These are phyloP conservation scores for Pseudovirgaria hyperparasitica DNA, from an alignment of 2,329 filamentous ascomycete species.

Conservation along the genomic window DNA sequence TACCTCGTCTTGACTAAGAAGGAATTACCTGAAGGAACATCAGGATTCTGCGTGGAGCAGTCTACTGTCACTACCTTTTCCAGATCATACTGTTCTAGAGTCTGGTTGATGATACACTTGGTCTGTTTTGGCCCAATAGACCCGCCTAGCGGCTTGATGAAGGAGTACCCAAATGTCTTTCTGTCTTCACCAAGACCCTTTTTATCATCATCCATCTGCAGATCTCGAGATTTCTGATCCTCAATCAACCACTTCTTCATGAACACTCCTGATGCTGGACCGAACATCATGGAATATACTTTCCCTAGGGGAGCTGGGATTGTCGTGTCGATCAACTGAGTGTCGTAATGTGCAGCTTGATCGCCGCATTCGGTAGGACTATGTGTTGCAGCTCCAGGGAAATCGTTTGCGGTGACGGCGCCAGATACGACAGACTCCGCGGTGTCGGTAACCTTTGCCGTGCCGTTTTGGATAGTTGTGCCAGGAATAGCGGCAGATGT, in stretches of 20 bases:
- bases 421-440: constrained; percentile 27
- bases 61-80: constrained; percentile 79
- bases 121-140: constrained; percentile 87
- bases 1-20: constrained; percentile 91
- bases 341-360: constrained; percentile 66
- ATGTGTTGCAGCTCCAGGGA: constrained; percentile 74
- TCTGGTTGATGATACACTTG: constrained; percentile 82
- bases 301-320: constrained; percentile 83
- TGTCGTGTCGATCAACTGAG: constrained; percentile 69
- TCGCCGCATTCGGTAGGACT: constrained; percentile 78
- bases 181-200: constrained; percentile 64
- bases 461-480: constrained; percentile 24
- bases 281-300: constrained; percentile 80
- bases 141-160: constrained; percentile 79
- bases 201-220: constrained; percentile 72
- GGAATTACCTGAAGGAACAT: constrained; percentile 86
- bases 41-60: constrained; percentile 76
- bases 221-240: constrained; percentile 81
- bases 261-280: constrained; percentile 63
- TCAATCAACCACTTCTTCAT: constrained; percentile 77
- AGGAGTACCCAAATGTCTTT: constrained; percentile 63
- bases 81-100: constrained; percentile 70
- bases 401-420: constrained; percentile 45
- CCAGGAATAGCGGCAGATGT: constrained; percentile 44
- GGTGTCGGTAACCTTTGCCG: constrained; percentile 24